Evolutionary conservation across 345 rosid species (phyloP).

Genomic region (Jatropha curcas): DNA sequence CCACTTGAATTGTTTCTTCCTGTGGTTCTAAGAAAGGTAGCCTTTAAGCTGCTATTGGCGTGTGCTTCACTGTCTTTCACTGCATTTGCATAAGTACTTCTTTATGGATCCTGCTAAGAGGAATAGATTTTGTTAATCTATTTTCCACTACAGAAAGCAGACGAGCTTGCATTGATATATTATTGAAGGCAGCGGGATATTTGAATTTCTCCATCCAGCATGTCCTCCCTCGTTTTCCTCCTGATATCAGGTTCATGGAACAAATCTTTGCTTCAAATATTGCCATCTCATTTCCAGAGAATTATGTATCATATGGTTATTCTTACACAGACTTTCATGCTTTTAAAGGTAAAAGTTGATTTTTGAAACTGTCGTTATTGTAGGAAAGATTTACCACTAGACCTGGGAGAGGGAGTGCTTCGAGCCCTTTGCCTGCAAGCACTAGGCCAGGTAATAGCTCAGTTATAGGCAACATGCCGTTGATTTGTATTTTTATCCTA

Average conservation of each 20-base stretch:
- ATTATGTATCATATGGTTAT: not conserved
- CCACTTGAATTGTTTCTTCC: not conserved
- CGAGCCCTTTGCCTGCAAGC: constrained; percentile 16
- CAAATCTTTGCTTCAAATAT: not conserved
- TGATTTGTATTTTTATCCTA: not conserved
- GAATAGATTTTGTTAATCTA: not conserved
- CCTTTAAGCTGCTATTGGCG: not conserved
- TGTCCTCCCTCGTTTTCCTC: constrained; percentile 13
- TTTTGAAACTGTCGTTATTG: not conserved
- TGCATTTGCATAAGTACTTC: not conserved
- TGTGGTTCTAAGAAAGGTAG: no score
- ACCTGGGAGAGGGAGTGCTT: constrained; percentile 8
- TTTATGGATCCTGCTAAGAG: not conserved
- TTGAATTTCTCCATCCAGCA: constrained; percentile 9
- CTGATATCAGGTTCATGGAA: constrained; percentile 4
- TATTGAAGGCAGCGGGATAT: constrained; percentile 18
- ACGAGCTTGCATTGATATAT: constrained; percentile 9
- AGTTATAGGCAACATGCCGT: not conserved
- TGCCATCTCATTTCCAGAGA: not conserved
- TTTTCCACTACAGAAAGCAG: constrained; percentile 6
- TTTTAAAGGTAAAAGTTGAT: not conserved
- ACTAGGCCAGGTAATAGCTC: constrained; percentile 15
- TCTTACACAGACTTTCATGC: not conserved
- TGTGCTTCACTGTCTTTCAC: not conserved
- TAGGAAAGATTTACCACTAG: constrained; percentile 13